A percentile compares a stretch with the other conserved stretches of the same genome.
Conservation (phyloP, 1,284 basidiomycete genomes). For the Ganoderma boninense region DNA sequence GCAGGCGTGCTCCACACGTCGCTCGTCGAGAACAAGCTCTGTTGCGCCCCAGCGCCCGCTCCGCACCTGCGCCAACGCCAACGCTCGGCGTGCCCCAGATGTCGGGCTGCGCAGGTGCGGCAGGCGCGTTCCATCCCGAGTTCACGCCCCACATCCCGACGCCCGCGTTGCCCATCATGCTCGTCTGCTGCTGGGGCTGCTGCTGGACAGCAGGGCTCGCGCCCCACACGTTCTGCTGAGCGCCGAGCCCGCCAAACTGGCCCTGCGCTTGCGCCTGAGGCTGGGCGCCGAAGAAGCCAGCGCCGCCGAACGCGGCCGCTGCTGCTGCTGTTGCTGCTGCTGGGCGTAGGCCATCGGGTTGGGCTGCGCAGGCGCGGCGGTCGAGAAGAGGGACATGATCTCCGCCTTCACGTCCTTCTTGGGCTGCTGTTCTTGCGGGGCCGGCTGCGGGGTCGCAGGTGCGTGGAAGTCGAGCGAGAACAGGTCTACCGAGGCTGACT, state of each 20-base stretch:
- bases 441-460: conserved; percentile 47
- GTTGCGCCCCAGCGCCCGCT: conserved; percentile 34
- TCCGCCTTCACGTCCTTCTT: conserved; percentile 85
- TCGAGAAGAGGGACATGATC: conserved; percentile 87
- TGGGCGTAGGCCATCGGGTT: conserved; percentile 9
- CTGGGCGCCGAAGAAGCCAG: conserved; percentile 22
- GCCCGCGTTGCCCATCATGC: conserved; percentile 66
- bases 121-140: conserved; percentile 62
- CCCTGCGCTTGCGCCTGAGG: conserved; percentile 31
- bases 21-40: conserved; percentile 51
- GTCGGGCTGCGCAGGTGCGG: conserved; percentile 43
- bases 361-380: conserved; percentile 47
- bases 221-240: conserved; percentile 29
- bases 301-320: conserved; percentile 22
- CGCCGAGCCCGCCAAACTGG: conserved; percentile 37
- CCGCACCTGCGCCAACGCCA: background rate
- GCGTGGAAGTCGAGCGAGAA: conserved; percentile 89
- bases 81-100: conserved; percentile 51
- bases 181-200: conserved; percentile 45
- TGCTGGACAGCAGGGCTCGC: conserved; percentile 2
- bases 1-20: conserved; percentile 59
- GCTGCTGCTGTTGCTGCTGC: conserved; percentile 31
- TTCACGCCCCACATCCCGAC: conserved; percentile 70
- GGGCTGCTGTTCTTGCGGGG: conserved; percentile 45
- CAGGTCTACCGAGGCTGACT: conserved; percentile 63